Evolutionary conservation across 495 filamentous ascomycete species (phyloP), one percentile per base, ranked within the genome.

Genomic region (Antarctomyces pellizariae): DNA sequence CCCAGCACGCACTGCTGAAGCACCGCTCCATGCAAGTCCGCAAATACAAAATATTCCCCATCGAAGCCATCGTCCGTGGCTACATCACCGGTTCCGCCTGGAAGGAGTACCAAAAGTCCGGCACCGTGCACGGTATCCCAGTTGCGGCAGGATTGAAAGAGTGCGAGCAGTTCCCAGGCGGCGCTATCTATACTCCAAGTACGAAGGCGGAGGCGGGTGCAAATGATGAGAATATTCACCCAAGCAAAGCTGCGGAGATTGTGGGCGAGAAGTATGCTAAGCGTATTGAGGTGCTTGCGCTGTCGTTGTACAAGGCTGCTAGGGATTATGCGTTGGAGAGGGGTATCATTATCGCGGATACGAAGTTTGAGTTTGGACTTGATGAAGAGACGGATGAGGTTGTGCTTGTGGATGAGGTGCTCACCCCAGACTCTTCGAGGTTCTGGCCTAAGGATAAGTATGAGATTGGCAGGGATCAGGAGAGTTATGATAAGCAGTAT

Each of bases 11-110:
- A 7, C 45, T 57, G 24, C 55, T 86, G 10, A 63, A 66, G 28
- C 59, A 59, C 38, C 69, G 82, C 22, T 67, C 62, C 38, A 91
- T 92, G 82, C 64, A 71, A 34, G 80, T 92, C 28, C 71, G 71
- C 35, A 68, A 66, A 34, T 57, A 78, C 15, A 62, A 69, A 28
- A 62, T 89, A 26, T 71, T 91, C 31, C 78, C 77, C n/a, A 62
- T 95, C 33, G 86, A 95, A 51, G 77, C 74, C 10, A 78, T 82
- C 31, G 82, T 92, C 2, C 71, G 84, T 16, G 84, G 86, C 30
- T 93, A 93, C 49, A 72, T 97, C 47, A 91, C 83, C 4, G 86
- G 86, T 7, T 76, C 72, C 30, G 82, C 80, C 3, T 97, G 86
- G 86, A 58, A 54, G 16, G 82, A 90, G 48, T 77, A 77, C 44